phyloP scores from a whole-genome alignment of 2,329 filamentous ascomycete species.

The Bipolaris victoriae region DNA sequence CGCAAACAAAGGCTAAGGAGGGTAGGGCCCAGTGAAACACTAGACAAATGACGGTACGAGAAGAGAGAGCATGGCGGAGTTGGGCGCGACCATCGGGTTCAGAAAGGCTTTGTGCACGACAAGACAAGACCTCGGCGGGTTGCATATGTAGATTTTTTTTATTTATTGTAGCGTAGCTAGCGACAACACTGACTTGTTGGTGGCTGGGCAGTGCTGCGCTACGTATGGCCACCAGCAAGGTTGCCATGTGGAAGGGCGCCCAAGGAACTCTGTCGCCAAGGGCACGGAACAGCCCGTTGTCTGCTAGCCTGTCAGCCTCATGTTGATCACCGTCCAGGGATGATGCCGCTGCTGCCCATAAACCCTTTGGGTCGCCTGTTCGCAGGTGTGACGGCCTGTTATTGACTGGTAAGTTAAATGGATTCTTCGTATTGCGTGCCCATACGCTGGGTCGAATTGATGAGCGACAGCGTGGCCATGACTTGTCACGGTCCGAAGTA shows the following conservation, averaged over 20 bases:
- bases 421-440: not conserved
- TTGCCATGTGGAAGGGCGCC: slow-evolving; percentile 5
- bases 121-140: not conserved
- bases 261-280: slow-evolving; percentile 5
- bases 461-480: slow-evolving; percentile 2
- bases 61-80: not conserved
- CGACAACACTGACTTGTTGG: not conserved
- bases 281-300: slow-evolving; percentile 13
- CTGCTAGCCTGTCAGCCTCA: slow-evolving; percentile 13
- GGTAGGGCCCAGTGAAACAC: not conserved
- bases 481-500: slow-evolving; percentile 6
- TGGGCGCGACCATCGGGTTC: not conserved
- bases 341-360: slow-evolving; percentile 7
- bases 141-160: not conserved
- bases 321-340: slow-evolving; percentile 12
- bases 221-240: not conserved
- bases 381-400: not conserved
- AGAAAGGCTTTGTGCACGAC: not conserved
- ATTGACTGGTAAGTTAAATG: not conserved
- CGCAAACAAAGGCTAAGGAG: not conserved
- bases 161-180: not conserved
- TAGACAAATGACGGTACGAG: not conserved
- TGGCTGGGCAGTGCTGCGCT: not conserved
- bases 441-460: not conserved
- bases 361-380: not conserved